Percentiles rank a stretch among this genome's conserved stretches.
Conservation (phyloP, 2,329 filamentous ascomycete species). For the Fusarium floridanum region DNA sequence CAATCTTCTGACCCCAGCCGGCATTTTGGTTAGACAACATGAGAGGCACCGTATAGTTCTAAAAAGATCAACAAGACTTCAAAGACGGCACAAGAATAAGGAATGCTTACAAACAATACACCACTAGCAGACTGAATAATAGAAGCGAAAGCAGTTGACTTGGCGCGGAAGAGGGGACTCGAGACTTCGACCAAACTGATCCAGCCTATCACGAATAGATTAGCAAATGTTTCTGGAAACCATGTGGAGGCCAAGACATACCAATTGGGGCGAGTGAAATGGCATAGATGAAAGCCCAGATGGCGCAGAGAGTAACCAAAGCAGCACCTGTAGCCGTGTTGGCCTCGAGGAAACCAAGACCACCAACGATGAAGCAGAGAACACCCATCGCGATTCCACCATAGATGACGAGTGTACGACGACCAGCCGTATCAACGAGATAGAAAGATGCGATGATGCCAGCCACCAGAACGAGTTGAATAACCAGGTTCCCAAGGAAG, state of each 20-base stretch:
- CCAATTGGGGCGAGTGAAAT: slow-evolving; percentile 22
- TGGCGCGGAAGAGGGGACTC: slow-evolving; percentile 17
- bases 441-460: slow-evolving; percentile 1
- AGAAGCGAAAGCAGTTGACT: slow-evolving; percentile 17
- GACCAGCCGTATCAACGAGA: not conserved
- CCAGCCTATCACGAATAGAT: slow-evolving; percentile 10
- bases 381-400: not conserved
- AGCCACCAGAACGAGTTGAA: not conserved
- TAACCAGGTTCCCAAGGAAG: slow-evolving; percentile 2
- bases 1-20: slow-evolving; percentile 19
- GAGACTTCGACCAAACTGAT: slow-evolving; percentile 22
- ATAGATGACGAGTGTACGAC: slow-evolving; percentile 1
- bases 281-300: slow-evolving; percentile 26
- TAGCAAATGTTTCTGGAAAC: not conserved
- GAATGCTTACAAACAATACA: slow-evolving; percentile 16
- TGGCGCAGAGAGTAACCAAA: slow-evolving; percentile 16
- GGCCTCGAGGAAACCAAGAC: not conserved
- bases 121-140: slow-evolving; percentile 18
- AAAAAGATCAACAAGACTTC: not conserved
- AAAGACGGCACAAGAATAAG: not conserved
- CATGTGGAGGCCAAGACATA: not conserved
- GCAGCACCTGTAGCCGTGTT: not conserved
- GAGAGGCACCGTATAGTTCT: slow-evolving; percentile 37
- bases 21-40: slow-evolving; percentile 38
- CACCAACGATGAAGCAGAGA: not conserved